Evolutionary conservation across 257 asterid species (phyloP).

Genomic region (Solanum pennellii): DNA sequence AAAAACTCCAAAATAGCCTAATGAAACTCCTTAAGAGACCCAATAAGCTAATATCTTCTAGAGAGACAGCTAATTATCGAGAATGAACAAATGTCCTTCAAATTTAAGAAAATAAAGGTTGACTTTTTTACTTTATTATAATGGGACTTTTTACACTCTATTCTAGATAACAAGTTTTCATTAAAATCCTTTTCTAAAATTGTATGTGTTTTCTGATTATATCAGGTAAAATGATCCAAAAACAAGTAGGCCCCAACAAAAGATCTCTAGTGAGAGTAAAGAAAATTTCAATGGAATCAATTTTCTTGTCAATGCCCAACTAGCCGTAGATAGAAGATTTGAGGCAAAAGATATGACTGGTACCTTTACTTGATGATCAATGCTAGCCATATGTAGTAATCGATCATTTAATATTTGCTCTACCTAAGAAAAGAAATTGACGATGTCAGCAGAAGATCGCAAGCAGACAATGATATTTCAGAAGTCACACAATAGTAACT

Average conservation of each 20-base stretch:
- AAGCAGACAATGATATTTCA: not conserved
- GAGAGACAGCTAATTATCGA: not conserved
- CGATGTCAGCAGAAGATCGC: conserved; percentile 7
- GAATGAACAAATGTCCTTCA: not conserved
- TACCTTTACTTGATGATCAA: conserved; percentile 93
- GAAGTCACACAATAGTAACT: not conserved
- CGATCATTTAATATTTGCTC: conserved; percentile 60
- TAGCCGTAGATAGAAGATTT: not conserved
- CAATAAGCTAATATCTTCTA: not conserved
- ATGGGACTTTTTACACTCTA: not conserved
- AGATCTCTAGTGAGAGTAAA: not conserved
- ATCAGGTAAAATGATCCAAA: not conserved
- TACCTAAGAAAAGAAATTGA: conserved; percentile 36
- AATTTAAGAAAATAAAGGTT: not conserved
- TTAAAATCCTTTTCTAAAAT: not conserved
- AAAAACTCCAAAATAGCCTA: not conserved
- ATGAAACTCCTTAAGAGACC: not conserved
- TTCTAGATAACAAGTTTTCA: not conserved
- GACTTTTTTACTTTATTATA: not conserved
- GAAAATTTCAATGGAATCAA: not conserved
- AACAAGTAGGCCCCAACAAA: not conserved
- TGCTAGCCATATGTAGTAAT: conserved; percentile 53
- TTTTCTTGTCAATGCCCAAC: not conserved
- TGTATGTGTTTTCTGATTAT: not conserved
- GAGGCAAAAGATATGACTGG: not conserved